Conservation (phyloP, 2,329 filamentous ascomycete species). For the Scortechinia acanthostroma region DNA sequence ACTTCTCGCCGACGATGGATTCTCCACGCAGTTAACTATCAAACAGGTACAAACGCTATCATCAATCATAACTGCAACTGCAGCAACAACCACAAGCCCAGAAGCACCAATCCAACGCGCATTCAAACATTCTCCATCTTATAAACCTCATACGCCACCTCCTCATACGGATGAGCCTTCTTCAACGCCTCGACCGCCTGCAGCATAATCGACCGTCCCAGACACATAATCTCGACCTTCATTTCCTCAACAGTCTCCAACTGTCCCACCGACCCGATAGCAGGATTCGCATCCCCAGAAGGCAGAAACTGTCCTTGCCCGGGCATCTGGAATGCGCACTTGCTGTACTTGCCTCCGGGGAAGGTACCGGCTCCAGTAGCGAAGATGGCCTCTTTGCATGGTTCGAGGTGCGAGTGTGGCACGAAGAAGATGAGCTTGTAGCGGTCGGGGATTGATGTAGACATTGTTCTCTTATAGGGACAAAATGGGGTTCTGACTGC, state of each 20-base stretch:
- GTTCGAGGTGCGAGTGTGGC: slow-evolving; percentile 30
- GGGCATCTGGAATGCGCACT: slow-evolving; percentile 38
- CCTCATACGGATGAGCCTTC: slow-evolving; percentile 41
- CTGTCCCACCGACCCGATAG: slow-evolving; percentile 48
- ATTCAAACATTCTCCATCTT: slow-evolving; percentile 36
- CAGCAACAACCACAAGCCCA: no score
- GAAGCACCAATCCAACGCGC: no score
- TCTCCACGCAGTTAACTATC: no score
- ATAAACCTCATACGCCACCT: slow-evolving; percentile 37
- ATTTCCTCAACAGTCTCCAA: slow-evolving; percentile 54
- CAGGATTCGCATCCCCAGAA: slow-evolving; percentile 49
- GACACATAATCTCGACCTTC: slow-evolving; percentile 54
- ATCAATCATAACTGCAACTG: no score
- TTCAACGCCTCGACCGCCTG: slow-evolving; percentile 59
- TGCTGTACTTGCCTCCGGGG: slow-evolving; percentile 43
- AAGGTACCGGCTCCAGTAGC: slow-evolving; percentile 47
- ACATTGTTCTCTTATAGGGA: no score
- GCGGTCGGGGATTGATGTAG: not conserved
- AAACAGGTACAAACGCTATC: no score
- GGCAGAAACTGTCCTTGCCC: slow-evolving; percentile 64
- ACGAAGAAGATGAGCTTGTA: slow-evolving; percentile 33
- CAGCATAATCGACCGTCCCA: slow-evolving; percentile 45
- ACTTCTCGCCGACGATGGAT: no score
- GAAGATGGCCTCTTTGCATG: slow-evolving; percentile 47
- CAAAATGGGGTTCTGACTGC: no score